Conservation (phyloP, 75 land plant genomes). For the Ceratopteris richardii region DNA sequence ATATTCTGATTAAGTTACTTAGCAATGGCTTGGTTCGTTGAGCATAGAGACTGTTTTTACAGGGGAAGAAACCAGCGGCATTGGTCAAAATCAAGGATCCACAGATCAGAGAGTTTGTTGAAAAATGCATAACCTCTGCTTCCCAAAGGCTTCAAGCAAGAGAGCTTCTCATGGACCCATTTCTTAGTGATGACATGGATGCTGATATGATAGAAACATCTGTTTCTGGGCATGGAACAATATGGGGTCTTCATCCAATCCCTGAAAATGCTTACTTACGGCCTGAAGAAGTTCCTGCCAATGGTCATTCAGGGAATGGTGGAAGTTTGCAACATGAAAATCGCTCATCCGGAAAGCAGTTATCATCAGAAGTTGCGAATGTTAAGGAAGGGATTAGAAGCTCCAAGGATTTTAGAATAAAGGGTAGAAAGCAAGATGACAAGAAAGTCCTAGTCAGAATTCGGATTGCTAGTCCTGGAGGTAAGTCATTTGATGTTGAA, state of each 20-base stretch:
- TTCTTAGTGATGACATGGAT: constrained; percentile 32
- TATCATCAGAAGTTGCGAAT: too few relatives aligned
- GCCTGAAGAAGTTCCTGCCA: too few relatives aligned
- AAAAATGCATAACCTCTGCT: constrained; percentile 74
- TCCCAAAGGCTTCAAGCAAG: constrained; percentile 62
- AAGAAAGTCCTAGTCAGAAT: background rate
- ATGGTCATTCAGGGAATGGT: too few relatives aligned
- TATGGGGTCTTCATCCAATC: too few relatives aligned
- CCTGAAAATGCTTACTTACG: too few relatives aligned
- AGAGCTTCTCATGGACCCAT: constrained; percentile 71
- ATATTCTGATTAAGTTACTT: too few relatives aligned
- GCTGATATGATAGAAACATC: constrained; percentile 7
- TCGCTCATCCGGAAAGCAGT: too few relatives aligned
- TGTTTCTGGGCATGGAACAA: too few relatives aligned
- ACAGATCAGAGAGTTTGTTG: constrained; percentile 57
- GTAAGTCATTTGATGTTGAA: background rate
- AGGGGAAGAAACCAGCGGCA: constrained; percentile 90
- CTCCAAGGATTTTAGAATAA: background rate
- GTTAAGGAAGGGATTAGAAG: background rate
- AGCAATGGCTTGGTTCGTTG: background rate
- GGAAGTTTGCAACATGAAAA: too few relatives aligned
- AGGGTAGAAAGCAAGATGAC: background rate
- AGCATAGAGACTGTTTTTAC: background rate
- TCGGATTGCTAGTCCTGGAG: background rate
- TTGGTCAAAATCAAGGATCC: constrained; percentile 54